phyloP scores from a whole-genome alignment of 176 grass and related monocot species.

The Aegilops bicornis region DNA sequence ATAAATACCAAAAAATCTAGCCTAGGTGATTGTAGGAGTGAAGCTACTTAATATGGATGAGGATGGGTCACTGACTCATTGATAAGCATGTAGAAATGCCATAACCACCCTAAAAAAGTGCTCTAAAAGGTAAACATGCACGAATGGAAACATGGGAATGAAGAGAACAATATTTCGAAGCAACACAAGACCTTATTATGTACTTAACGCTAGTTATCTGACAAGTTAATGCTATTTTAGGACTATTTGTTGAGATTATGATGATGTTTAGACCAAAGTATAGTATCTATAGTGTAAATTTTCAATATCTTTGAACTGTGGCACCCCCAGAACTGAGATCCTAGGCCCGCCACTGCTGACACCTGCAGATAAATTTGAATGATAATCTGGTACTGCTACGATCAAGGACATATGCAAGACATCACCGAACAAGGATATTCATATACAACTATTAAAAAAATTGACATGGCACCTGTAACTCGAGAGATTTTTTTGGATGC shows the following conservation, averaged over 20 bases:
- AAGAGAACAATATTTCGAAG: background rate
- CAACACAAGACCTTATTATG: background rate
- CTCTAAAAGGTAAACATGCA: background rate
- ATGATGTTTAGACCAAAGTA: background rate
- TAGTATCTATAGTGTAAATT: background rate
- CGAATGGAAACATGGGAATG: background rate
- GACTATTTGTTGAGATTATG: background rate
- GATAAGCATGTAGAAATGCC: conserved; percentile 17
- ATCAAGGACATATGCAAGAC: background rate
- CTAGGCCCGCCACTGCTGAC: too few relatives aligned
- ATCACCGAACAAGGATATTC: background rate
- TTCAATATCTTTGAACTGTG: background rate
- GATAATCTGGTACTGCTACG: background rate
- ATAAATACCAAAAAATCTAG: conserved; percentile 16
- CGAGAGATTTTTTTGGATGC: too few relatives aligned
- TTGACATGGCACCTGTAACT: too few relatives aligned
- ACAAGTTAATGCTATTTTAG: background rate
- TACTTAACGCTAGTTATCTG: background rate
- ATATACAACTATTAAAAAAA: too few relatives aligned
- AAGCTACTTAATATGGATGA: background rate
- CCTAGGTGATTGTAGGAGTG: conserved; percentile 14
- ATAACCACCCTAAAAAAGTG: background rate
- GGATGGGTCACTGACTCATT: background rate
- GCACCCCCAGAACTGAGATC: too few relatives aligned
- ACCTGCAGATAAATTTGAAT: conserved; percentile 16